These are phyloP conservation scores for Rehmannia glutinosa DNA, from an alignment of 257 asterid species.

Conservation along the genomic window DNA sequence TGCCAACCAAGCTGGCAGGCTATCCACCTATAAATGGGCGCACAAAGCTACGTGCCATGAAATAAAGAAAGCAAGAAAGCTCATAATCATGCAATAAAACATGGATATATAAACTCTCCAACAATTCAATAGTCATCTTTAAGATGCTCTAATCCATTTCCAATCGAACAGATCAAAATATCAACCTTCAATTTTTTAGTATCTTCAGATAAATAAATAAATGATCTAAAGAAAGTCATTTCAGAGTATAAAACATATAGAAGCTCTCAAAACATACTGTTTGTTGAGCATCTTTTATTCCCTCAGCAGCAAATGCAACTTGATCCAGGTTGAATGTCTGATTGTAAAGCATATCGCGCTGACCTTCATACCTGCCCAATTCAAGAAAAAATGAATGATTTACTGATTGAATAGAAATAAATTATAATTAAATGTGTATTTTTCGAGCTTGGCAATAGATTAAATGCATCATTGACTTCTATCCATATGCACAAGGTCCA, in stretches of 20 bases:
- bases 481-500: not conserved
- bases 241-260: conserved; percentile 6
- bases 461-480: not conserved
- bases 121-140: not conserved
- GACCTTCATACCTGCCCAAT: conserved; percentile 85
- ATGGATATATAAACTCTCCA: not conserved
- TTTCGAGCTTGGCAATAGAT: not conserved
- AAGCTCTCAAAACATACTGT: conserved; percentile 59
- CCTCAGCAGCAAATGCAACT: conserved; percentile 98
- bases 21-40: conserved; percentile 21
- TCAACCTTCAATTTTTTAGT: not conserved
- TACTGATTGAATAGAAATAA: not conserved
- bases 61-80: not conserved
- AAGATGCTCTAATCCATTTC: not conserved
- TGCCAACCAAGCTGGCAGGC: conserved; percentile 16
- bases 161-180: not conserved
- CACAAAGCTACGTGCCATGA: not conserved
- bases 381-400: conserved; percentile 8
- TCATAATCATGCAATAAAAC: not conserved
- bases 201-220: not conserved
- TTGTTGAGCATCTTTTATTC: conserved; percentile 97
- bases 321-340: conserved; percentile 95
- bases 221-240: not conserved
- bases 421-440: not conserved
- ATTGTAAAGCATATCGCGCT: conserved; percentile 93